Percentiles rank a stretch among this genome's conserved stretches.
These are phyloP conservation scores for Hymenoscyphus occultus DNA, from an alignment of 2,329 filamentous ascomycete genomes.

Conservation along the genomic window DNA sequence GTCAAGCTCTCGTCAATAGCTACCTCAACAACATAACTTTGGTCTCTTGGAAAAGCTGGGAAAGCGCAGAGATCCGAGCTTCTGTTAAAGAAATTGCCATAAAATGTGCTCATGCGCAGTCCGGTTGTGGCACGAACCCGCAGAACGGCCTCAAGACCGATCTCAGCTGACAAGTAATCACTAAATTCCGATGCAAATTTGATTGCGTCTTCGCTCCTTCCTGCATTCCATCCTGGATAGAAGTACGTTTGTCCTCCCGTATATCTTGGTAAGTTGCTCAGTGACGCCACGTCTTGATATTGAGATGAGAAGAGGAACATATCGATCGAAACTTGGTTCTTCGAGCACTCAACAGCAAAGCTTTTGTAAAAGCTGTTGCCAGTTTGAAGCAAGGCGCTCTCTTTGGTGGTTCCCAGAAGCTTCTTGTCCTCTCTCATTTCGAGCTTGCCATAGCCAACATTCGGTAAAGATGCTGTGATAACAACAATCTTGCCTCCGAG, in stretches of 20 bases:
- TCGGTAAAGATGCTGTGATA: constrained; percentile 84
- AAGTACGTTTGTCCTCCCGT: constrained; percentile 98
- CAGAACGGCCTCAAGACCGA: constrained; percentile 92
- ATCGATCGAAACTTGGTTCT: constrained; percentile 97
- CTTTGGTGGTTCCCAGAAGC: constrained; percentile 87
- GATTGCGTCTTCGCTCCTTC: constrained; percentile 88
- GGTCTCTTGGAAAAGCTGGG: constrained; percentile 94
- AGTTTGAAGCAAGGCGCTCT: constrained; percentile 82
- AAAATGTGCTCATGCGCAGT: constrained; percentile 94
- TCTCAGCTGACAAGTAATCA: constrained; percentile 94
- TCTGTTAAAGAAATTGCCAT: constrained; percentile 99
- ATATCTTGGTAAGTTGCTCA: constrained; percentile 93
- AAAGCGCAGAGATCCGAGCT: constrained; percentile 97
- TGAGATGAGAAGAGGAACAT: constrained; percentile 97
- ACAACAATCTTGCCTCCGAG: constrained; percentile 95
- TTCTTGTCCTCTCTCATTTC: constrained; percentile 97
- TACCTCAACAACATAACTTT: constrained; percentile 96
- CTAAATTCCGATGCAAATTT: constrained; percentile 98
- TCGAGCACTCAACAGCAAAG: constrained; percentile 97
- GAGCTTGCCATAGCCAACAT: constrained; percentile 82
- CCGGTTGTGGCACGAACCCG: constrained; percentile 94
- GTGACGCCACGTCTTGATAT: constrained; percentile 94
- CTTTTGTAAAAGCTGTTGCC: constrained; percentile 98
- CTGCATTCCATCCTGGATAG: constrained; percentile 95
- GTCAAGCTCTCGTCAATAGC: constrained; percentile 93